These are phyloP conservation scores for Aspergillus jensenii DNA, from an alignment of 2,329 filamentous ascomycete genomes.

Conservation along the genomic window DNA sequence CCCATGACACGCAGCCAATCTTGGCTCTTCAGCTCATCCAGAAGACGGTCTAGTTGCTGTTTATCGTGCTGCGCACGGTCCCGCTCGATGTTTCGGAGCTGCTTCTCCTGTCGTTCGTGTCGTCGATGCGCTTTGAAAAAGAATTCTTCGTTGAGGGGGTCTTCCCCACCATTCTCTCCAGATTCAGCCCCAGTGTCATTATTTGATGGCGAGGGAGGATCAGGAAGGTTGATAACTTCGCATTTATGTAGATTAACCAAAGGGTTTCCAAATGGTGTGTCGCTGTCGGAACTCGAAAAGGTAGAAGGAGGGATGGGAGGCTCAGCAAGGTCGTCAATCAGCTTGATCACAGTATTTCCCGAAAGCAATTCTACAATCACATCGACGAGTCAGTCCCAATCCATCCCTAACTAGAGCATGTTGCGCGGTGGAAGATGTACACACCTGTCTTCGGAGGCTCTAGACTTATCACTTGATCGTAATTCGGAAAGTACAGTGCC, in stretches of 20 bases:
- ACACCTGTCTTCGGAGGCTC: slow-evolving; percentile 74
- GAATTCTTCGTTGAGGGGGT: slow-evolving; percentile 57
- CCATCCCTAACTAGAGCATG: neutral
- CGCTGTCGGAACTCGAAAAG: slow-evolving; percentile 18
- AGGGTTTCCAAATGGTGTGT: slow-evolving; percentile 37
- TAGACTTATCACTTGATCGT: slow-evolving; percentile 90
- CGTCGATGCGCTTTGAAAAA: slow-evolving; percentile 61
- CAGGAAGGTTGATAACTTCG: slow-evolving; percentile 26
- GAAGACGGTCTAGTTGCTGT: slow-evolving; percentile 62
- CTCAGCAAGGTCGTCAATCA: slow-evolving; percentile 60
- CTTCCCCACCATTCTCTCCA: slow-evolving; percentile 27
- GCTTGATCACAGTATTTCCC: slow-evolving; percentile 69
- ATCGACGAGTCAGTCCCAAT: neutral
- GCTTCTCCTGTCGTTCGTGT: slow-evolving; percentile 66
- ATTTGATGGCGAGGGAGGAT: neutral
- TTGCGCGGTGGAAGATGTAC: neutral
- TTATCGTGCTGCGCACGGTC: slow-evolving; percentile 68
- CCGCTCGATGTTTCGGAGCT: slow-evolving; percentile 66
- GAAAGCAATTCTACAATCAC: slow-evolving; percentile 65
- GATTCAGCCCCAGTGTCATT: neutral
- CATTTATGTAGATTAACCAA: slow-evolving; percentile 39
- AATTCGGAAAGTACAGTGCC: slow-evolving; percentile 86
- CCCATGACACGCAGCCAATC: slow-evolving; percentile 95
- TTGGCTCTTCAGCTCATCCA: slow-evolving; percentile 82
- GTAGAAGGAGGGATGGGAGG: slow-evolving; percentile 24